These are phyloP conservation scores for Protomyces lactucae-debilis DNA, from an alignment of 1,139 yeast genomes.

Conservation along the genomic window DNA sequence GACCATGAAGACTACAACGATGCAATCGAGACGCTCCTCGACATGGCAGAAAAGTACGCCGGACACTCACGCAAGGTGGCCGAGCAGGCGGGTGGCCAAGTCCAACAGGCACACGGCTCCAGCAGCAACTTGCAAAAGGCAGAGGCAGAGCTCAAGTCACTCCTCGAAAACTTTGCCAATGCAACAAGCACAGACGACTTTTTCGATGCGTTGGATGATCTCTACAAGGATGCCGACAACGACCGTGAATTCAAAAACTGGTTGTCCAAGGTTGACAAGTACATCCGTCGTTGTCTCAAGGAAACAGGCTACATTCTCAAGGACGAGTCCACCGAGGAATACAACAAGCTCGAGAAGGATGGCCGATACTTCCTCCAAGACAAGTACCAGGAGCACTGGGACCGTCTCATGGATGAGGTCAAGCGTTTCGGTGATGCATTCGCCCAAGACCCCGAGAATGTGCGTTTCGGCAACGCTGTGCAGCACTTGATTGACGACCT, in stretches of 20 bases:
- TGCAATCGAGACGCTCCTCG: conserved; percentile 32
- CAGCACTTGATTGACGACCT: conserved; percentile 27
- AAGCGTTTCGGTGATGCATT: conserved; percentile 28
- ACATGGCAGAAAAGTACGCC: conserved; percentile 29
- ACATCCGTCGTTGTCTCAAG: conserved; percentile 30
- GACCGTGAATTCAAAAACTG: conserved; percentile 31
- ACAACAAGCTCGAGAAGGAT: conserved; percentile 28
- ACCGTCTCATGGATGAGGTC: conserved; percentile 30
- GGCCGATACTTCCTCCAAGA: conserved; percentile 29
- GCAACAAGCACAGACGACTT: conserved; percentile 31
- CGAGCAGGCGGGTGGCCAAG: conserved; percentile 15
- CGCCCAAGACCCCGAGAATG: conserved; percentile 30
- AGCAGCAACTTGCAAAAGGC: conserved; percentile 31
- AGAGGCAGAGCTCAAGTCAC: conserved; percentile 28
- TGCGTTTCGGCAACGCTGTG: conserved; percentile 28
- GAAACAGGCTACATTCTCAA: conserved; percentile 31
- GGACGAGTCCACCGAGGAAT: conserved; percentile 30
- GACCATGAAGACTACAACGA: conserved; percentile 32
- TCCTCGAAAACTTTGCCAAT: conserved; percentile 33
- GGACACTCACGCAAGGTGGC: conserved; percentile 13
- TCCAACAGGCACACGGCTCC: conserved; percentile 26
- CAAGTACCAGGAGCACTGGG: conserved; percentile 30
- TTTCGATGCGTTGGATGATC: conserved; percentile 27
- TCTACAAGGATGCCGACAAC: conserved; percentile 31
- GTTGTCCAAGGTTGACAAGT: conserved; percentile 30